These are phyloP conservation scores for Pichia insulana DNA, from an alignment of 805 yeast species.

Conservation along the genomic window DNA sequence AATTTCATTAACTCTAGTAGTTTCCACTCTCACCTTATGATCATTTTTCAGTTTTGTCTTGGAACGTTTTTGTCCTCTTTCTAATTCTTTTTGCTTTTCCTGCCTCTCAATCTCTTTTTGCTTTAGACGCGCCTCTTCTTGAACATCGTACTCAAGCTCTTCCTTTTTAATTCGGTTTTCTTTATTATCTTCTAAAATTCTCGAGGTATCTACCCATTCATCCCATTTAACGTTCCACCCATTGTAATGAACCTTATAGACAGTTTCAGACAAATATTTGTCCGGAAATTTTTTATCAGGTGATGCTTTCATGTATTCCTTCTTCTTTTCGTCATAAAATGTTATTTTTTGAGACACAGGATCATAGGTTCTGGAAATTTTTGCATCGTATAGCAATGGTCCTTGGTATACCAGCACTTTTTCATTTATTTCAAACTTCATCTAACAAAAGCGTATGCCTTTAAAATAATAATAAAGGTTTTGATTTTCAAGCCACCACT, in stretches of 20 bases:
- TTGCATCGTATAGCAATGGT: slow-evolving; percentile 83
- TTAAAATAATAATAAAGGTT: no score
- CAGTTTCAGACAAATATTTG: slow-evolving; percentile 11
- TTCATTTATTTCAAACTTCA: slow-evolving; percentile 15
- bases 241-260: slow-evolving; percentile 73
- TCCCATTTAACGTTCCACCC: slow-evolving; percentile 98
- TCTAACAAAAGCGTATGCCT: background rate
- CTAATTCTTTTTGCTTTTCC: background rate
- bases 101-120: slow-evolving; percentile 1
- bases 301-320: slow-evolving; percentile 29
- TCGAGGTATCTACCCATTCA: slow-evolving; percentile 76
- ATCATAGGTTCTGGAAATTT: slow-evolving; percentile 55
- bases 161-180: slow-evolving; percentile 61
- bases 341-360: slow-evolving; percentile 37
- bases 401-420: slow-evolving; percentile 81
- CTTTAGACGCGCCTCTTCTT: slow-evolving; percentile 5
- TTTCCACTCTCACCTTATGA: background rate
- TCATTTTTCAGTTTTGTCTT: background rate
- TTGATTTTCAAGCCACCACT: no score
- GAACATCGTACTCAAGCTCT: slow-evolving; percentile 34
- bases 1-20: no score
- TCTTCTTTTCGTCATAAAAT: slow-evolving; percentile 22
- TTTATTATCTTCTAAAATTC: slow-evolving; percentile 60
- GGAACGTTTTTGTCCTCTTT: background rate
- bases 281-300: slow-evolving; percentile 20